phyloP scores from a whole-genome alignment of 2,329 filamentous ascomycete species.

The Rhynchosporium graminicola region DNA sequence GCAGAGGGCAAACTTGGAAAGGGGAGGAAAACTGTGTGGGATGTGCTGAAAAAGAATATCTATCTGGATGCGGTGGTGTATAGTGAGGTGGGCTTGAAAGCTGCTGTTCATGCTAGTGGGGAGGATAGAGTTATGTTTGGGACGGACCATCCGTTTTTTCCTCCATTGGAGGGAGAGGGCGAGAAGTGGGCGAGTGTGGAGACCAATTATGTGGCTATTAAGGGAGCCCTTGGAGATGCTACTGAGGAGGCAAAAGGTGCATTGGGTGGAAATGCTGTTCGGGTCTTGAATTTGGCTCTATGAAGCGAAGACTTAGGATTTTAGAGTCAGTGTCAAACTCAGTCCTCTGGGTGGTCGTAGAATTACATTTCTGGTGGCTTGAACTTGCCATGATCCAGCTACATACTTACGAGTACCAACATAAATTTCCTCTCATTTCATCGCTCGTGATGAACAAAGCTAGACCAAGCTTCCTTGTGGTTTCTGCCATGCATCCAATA shows the following conservation, averaged over 20 bases:
- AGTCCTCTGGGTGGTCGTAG: too few relatives aligned
- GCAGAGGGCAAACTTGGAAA: constrained; percentile 57
- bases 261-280: constrained; percentile 60
- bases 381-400: too few relatives aligned
- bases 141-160: constrained; percentile 83
- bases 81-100: constrained; percentile 70
- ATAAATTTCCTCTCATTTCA: too few relatives aligned
- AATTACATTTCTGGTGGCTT: too few relatives aligned
- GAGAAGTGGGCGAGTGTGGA: constrained; percentile 71
- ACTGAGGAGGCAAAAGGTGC: constrained; percentile 52
- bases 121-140: constrained; percentile 76
- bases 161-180: constrained; percentile 66
- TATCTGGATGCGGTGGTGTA: constrained; percentile 89
- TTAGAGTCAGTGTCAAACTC: not conserved
- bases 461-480: too few relatives aligned
- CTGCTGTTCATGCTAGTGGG: constrained; percentile 68
- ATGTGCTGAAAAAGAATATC: constrained; percentile 71
- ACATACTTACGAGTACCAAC: too few relatives aligned
- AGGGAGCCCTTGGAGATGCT: constrained; percentile 50
- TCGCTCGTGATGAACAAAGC: too few relatives aligned
- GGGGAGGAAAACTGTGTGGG: constrained; percentile 58
- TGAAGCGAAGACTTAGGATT: not conserved
- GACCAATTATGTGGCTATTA: constrained; percentile 58
- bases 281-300: constrained; percentile 46
- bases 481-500: too few relatives aligned